These are phyloP conservation scores for Pseudocercospora macadamiae DNA, from an alignment of 2,329 filamentous ascomycete genomes.

Conservation along the genomic window DNA sequence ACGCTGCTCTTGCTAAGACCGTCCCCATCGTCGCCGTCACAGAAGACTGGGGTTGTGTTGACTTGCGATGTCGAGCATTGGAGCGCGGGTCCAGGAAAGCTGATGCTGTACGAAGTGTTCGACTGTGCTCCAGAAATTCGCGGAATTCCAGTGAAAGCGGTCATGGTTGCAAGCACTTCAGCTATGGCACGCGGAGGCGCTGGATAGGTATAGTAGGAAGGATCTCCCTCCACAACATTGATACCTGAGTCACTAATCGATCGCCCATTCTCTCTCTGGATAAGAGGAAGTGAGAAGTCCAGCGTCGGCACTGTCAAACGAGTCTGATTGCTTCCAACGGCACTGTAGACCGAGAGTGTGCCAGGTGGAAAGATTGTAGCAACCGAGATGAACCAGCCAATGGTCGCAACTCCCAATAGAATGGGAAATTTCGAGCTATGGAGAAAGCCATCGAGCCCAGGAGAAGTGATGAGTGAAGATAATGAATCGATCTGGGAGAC, in stretches of 20 bases:
- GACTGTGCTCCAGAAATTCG: conserved; percentile 3
- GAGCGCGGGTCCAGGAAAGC: conserved; percentile 5
- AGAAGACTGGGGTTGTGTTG: conserved; percentile 4
- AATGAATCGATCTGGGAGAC: conserved; percentile 10
- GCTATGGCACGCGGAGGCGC: not conserved
- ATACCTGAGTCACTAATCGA: not conserved
- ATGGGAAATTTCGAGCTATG: conserved; percentile 2
- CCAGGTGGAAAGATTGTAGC: conserved; percentile 11
- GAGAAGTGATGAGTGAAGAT: not conserved
- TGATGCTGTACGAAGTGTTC: conserved; percentile 10
- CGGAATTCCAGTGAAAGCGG: conserved; percentile 9
- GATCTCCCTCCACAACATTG: not conserved
- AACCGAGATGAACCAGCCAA: conserved; percentile 3
- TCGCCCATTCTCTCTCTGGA: not conserved
- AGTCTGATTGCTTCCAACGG: not conserved
- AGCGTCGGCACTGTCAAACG: not conserved
- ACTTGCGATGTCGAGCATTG: conserved; percentile 11
- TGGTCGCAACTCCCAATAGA: not conserved
- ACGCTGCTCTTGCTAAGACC: not conserved
- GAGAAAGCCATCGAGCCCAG: not conserved
- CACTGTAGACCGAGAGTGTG: not conserved
- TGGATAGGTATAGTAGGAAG: not conserved
- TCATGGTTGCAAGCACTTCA: not conserved
- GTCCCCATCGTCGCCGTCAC: not conserved
- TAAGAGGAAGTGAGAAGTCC: conserved; percentile 7